Evolutionary conservation across 495 filamentous ascomycete genomes (phyloP), one percentile per base, ranked within the genome.

Genomic region (Cercophora newfieldiana): DNA sequence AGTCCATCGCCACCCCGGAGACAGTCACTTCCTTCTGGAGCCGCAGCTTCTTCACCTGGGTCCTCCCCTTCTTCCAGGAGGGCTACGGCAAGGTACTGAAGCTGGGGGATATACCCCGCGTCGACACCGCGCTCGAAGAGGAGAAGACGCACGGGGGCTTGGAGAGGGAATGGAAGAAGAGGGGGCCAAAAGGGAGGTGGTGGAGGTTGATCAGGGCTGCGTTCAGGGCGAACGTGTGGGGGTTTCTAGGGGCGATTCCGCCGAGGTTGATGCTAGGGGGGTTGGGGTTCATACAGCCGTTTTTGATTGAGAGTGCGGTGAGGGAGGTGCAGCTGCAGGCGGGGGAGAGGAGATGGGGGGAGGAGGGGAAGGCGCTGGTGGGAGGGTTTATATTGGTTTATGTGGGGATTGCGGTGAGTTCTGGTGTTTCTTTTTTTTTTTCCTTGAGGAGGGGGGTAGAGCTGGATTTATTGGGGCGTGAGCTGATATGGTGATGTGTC

Each of bases 331-430:
- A 18, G 8, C 19, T 18, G 0, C 25, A n/a, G n/a, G n/a, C 25
- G 2, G 56, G 22, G 1, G 18, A 31, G 56, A n/a, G 21, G 0
- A 25, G n/a, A 8, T 26, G 54, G 1, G 44, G 44, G 19, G 31
- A 57, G 24, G 69, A 79, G 49, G 79, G 80, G 56, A 83, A 85
- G 70, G 84, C 82, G 2, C 65, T 88, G 33, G 85, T 88, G 61
- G 86, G 84, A 14, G 85, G 83, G 5, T 84, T 81, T 62, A 67
- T 80, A 26, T 53, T 88, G 29, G 80, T 86, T 1, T 89, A 89
- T 69, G 47, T 77, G 21, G 87, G 87, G 0, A 78, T 88, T 51
- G 86, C 83, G 7, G 78, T 80, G 66, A 65, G 63, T 72, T 14
- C 2, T 44, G 6, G n/a, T 50, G 19, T 7, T n/a, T 47, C 30